Conservation (phyloP, 805 yeast genomes). For the Candida oleophila region DNA sequence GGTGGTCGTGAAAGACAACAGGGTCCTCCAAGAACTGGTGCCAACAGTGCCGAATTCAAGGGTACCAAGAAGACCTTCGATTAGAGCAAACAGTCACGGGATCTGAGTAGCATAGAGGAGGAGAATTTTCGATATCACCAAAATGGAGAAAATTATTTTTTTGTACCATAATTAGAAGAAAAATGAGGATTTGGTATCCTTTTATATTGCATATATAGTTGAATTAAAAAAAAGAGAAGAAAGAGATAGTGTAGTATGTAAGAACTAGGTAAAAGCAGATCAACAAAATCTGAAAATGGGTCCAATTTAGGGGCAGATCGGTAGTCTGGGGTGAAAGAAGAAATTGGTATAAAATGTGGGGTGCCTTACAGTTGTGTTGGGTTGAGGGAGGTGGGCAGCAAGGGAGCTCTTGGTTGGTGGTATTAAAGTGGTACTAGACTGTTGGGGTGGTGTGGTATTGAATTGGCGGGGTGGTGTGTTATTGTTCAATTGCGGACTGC, state of each 20-base stretch:
- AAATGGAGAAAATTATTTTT: neutral
- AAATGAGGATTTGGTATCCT: neutral
- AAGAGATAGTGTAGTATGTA: neutral
- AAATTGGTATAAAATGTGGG: too few species aligned
- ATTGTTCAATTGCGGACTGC: too few species aligned
- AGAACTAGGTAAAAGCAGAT: neutral
- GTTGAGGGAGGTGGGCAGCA: too few species aligned
- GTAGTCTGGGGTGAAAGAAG: too few species aligned
- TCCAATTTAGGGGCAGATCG: neutral
- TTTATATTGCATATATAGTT: neutral
- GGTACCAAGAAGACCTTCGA: slow-evolving; percentile 85
- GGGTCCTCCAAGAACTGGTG: slow-evolving; percentile 62
- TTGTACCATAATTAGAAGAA: neutral
- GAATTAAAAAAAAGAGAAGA: neutral
- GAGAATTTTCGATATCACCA: neutral
- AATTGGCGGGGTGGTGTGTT: too few species aligned
- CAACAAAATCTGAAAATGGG: too few species aligned
- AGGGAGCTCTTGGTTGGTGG: too few species aligned
- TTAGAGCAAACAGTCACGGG: slow-evolving; percentile 27
- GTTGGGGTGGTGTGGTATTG: too few species aligned
- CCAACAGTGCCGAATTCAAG: slow-evolving; percentile 67
- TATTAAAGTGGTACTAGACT: too few species aligned
- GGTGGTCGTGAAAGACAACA: slow-evolving; percentile 46
- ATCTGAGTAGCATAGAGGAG: neutral
- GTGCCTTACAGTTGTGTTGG: too few species aligned